Conservation (phyloP, 352 stramenopile genomes). For the Pythium insidiosum region DNA sequence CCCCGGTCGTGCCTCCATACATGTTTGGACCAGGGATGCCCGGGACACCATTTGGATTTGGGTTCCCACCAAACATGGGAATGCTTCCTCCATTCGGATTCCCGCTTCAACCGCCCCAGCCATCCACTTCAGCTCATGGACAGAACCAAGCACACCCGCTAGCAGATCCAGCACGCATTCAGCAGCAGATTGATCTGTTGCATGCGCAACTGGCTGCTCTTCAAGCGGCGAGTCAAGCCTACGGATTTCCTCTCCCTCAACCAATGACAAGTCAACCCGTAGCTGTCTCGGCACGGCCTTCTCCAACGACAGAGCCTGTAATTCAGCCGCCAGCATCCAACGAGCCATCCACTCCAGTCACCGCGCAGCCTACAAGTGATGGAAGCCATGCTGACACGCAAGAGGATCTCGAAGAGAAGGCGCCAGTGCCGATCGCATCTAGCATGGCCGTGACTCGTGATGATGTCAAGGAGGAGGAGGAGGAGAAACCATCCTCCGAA, state of each 20-base stretch:
- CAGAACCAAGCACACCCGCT: background rate
- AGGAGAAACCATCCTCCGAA: too few species aligned
- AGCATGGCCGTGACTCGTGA: too few species aligned
- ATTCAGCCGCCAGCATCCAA: background rate
- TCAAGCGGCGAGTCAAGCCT: conserved; percentile 15
- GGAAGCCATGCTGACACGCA: too few species aligned
- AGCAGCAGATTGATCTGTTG: conserved; percentile 18
- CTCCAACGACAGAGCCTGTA: background rate
- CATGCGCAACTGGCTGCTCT: conserved; percentile 18
- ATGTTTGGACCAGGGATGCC: conserved; percentile 50
- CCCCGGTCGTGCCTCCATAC: conserved; percentile 43
- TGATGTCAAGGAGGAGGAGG: too few species aligned
- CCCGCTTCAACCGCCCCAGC: background rate
- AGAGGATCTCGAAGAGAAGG: conserved; percentile 19
- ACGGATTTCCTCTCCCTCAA: conserved; percentile 1
- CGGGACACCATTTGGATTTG: conserved; percentile 39
- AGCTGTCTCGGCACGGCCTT: background rate
- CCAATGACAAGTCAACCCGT: background rate
- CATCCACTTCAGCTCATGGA: too few species aligned
- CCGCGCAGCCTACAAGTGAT: background rate
- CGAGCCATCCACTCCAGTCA: background rate
- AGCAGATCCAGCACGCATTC: conserved; percentile 12
- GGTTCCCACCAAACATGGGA: conserved; percentile 44
- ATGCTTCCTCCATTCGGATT: conserved; percentile 37
- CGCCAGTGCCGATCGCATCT: conserved; percentile 6